A percentile compares a stretch with the other conserved stretches of the same genome.
Evolutionary conservation across 2,329 filamentous ascomycete genomes (phyloP).

Genomic region (Beauveria caledonica): DNA sequence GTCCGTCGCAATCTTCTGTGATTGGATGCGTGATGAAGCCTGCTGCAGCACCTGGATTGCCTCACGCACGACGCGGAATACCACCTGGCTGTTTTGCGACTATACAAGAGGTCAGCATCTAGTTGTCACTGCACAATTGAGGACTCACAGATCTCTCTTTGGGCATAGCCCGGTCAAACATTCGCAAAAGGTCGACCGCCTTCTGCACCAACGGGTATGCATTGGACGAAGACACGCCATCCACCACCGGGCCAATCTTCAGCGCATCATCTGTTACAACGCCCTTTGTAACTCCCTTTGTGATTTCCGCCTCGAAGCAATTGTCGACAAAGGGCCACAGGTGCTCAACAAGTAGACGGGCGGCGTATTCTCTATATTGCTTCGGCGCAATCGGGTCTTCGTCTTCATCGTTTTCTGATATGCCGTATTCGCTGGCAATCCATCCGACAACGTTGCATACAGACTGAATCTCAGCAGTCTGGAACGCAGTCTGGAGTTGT

Average conservation of each 20-base stretch:
- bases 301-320: slow-evolving; percentile 47
- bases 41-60: slow-evolving; percentile 76
- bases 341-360: slow-evolving; percentile 46
- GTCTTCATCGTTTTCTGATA: slow-evolving; percentile 45
- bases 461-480: slow-evolving; percentile 37
- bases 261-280: slow-evolving; percentile 38
- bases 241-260: slow-evolving; percentile 41
- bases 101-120: slow-evolving; percentile 15
- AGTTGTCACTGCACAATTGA: too few species aligned
- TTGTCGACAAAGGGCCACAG: slow-evolving; percentile 49
- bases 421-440: slow-evolving; percentile 49
- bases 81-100: slow-evolving; percentile 43
- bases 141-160: slow-evolving; percentile 52
- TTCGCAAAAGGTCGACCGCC: slow-evolving; percentile 48
- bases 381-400: slow-evolving; percentile 45
- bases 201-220: slow-evolving; percentile 50
- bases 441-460: slow-evolving; percentile 50
- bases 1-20: slow-evolving; percentile 54
- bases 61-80: slow-evolving; percentile 74
- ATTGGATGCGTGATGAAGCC: slow-evolving; percentile 63
- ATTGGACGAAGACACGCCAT: slow-evolving; percentile 45
- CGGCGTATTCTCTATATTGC: slow-evolving; percentile 49
- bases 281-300: slow-evolving; percentile 44
- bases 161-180: slow-evolving; percentile 58
- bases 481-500: slow-evolving; percentile 40